Conservation (phyloP, 2,329 filamentous ascomycete genomes). For the Fusarium veterinarium region DNA sequence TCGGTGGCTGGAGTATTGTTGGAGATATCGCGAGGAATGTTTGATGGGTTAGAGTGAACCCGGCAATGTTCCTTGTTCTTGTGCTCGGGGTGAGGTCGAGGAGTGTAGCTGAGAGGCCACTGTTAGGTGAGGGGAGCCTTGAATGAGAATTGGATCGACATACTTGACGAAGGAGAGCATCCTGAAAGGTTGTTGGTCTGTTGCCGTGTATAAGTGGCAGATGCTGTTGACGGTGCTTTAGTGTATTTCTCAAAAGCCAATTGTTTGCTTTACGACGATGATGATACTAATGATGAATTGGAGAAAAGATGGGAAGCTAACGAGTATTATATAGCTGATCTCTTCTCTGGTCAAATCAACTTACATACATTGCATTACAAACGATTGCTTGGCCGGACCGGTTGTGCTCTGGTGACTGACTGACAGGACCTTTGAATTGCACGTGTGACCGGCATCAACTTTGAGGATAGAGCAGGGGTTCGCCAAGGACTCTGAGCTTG, state of each 20-base stretch:
- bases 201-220: background rate
- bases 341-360: constrained; percentile 1
- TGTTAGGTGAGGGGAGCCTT: background rate
- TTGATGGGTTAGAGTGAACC: constrained; percentile 29
- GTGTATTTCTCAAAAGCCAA: background rate
- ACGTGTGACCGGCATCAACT: constrained; percentile 33
- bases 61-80: constrained; percentile 40
- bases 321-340: constrained; percentile 22
- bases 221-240: background rate
- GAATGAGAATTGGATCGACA: background rate
- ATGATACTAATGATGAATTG: background rate
- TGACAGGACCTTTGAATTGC: background rate
- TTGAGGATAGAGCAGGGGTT: constrained; percentile 13
- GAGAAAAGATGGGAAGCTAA: background rate
- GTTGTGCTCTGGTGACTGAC: constrained; percentile 23
- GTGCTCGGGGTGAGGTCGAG: constrained; percentile 39
- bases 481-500: background rate
- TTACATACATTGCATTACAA: constrained; percentile 12
- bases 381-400: constrained; percentile 26
- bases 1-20: constrained; percentile 19
- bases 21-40: constrained; percentile 22
- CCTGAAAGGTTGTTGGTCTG: background rate
- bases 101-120: constrained; percentile 29
- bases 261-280: constrained; percentile 6
- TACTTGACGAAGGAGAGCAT: constrained; percentile 42